Percentiles rank a stretch among this genome's conserved stretches.
These are phyloP conservation scores for Panicum miliaceum DNA, from an alignment of 176 grass and related monocot species.

Conservation along the genomic window DNA sequence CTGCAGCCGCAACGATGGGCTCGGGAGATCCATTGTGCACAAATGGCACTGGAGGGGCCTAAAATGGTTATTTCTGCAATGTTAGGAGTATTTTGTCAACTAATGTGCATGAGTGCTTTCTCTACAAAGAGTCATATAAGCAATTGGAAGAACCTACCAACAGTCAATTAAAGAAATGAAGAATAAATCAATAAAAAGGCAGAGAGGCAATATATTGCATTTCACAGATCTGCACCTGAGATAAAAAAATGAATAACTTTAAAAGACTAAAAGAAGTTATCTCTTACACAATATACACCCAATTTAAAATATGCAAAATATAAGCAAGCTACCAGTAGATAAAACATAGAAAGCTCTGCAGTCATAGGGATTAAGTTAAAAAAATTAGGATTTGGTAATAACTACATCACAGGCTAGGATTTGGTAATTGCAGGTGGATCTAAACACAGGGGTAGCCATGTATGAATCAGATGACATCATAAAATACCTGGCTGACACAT, in stretches of 20 bases:
- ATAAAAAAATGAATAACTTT: no score
- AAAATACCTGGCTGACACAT: conserved; percentile 82
- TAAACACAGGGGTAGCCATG: conserved; percentile 88
- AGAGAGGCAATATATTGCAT: background rate
- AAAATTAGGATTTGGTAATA: background rate
- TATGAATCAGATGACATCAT: conserved; percentile 99
- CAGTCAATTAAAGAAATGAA: background rate
- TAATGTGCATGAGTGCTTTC: background rate
- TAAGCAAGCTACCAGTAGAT: background rate
- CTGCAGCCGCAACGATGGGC: no score
- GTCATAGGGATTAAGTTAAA: background rate
- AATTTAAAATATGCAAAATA: background rate
- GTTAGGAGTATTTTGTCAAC: background rate
- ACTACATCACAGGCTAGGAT: background rate
- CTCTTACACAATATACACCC: background rate
- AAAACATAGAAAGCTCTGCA: background rate
- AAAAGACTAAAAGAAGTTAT: background rate
- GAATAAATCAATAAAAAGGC: background rate
- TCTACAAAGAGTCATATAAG: background rate
- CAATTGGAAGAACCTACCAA: background rate
- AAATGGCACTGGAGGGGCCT: no score
- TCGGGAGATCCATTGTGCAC: no score
- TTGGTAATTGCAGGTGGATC: conserved; percentile 71
- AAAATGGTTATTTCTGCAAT: no score
- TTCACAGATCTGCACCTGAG: background rate